These are phyloP conservation scores for Candida montana DNA, from an alignment of 805 yeast species.

Conservation along the genomic window DNA sequence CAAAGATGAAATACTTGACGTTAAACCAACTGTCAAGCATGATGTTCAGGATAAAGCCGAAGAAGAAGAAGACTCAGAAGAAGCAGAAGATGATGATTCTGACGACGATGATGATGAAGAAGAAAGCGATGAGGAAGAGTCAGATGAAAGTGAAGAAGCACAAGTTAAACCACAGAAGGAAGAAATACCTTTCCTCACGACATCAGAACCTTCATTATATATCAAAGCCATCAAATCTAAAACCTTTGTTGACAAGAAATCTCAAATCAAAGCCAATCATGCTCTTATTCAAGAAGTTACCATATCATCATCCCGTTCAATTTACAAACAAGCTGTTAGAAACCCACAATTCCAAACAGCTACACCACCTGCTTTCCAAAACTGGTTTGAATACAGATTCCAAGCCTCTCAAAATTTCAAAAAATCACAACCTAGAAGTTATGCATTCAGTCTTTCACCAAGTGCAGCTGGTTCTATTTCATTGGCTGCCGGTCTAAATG, in stretches of 20 bases:
- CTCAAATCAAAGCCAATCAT: slow-evolving; percentile 12
- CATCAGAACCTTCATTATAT: neutral
- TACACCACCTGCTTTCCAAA: slow-evolving; percentile 23
- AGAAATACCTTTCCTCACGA: neutral
- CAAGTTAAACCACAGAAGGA: neutral
- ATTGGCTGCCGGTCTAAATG: slow-evolving; percentile 39
- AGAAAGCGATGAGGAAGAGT: slow-evolving; percentile 11
- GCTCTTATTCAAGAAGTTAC: slow-evolving; percentile 26
- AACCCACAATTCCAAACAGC: slow-evolving; percentile 8
- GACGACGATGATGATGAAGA: slow-evolving; percentile 6
- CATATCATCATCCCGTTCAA: slow-evolving; percentile 26
- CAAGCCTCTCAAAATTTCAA: slow-evolving; percentile 23
- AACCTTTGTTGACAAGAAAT: neutral
- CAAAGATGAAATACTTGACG: neutral
- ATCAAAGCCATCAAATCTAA: neutral
- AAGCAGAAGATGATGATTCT: slow-evolving; percentile 1
- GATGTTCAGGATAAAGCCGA: slow-evolving; percentile 5
- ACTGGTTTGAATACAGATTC: slow-evolving; percentile 33
- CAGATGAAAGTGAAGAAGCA: slow-evolving; percentile 3
- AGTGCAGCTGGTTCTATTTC: slow-evolving; percentile 39
- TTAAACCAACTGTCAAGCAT: neutral
- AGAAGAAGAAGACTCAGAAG: slow-evolving; percentile 1
- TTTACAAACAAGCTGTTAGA: slow-evolving; percentile 25
- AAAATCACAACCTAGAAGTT: slow-evolving; percentile 29
- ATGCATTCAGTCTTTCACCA: slow-evolving; percentile 42